Evolutionary conservation across 768 basidiomycete genomes (phyloP).

Genomic region (Hirschioporus abietinus): DNA sequence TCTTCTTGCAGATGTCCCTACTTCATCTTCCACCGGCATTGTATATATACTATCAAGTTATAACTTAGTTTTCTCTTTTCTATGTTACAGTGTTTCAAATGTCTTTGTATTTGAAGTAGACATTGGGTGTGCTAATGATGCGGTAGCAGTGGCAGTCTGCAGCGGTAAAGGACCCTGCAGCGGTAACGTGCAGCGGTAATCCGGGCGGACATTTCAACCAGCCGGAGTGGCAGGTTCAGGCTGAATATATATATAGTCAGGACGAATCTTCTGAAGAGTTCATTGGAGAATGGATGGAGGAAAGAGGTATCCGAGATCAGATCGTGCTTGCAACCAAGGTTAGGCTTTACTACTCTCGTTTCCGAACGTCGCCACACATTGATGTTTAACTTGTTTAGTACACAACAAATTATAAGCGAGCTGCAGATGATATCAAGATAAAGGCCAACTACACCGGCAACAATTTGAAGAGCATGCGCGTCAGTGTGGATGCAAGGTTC

Average conservation of each 20-base stretch:
- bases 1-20: slow-evolving; percentile 60
- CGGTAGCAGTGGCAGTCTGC: too few relatives aligned
- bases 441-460: slow-evolving; percentile 45
- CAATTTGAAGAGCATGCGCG: slow-evolving; percentile 35
- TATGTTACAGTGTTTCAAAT: too few relatives aligned
- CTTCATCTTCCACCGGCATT: slow-evolving; percentile 36
- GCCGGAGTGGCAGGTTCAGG: too few relatives aligned
- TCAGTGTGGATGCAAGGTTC: slow-evolving; percentile 32
- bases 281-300: slow-evolving; percentile 38
- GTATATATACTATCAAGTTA: too few relatives aligned
- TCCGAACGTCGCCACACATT: too few relatives aligned
- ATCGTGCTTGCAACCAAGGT: slow-evolving; percentile 30
- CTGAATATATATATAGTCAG: slow-evolving; percentile 20
- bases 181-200: too few relatives aligned
- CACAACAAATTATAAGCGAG: slow-evolving; percentile 22
- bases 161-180: too few relatives aligned
- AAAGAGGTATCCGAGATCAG: slow-evolving; percentile 30
- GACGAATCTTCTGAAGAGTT: slow-evolving; percentile 31
- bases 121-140: too few relatives aligned
- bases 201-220: too few relatives aligned
- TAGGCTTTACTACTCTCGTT: too few relatives aligned
- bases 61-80: too few relatives aligned
- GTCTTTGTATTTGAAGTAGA: too few relatives aligned
- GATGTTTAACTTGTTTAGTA: slow-evolving; percentile 6
- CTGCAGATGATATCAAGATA: slow-evolving; percentile 20